Evolutionary conservation across 2,329 filamentous ascomycete genomes (phyloP).

Genomic region (Talaromyces rugulosus): DNA sequence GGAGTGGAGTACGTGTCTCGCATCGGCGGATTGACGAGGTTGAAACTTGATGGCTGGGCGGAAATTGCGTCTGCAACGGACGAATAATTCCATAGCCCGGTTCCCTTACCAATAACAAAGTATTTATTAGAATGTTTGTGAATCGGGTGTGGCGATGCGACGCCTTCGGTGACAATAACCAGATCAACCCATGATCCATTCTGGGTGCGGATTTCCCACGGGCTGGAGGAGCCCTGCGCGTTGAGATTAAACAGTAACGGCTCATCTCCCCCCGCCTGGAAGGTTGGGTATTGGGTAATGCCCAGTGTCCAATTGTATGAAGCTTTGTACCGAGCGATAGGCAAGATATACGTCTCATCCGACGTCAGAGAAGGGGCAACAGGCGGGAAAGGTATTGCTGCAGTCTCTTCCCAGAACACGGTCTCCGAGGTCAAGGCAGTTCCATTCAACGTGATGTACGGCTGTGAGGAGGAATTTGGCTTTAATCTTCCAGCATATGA

Average conservation of each 20-base stretch:
- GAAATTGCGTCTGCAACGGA: slow-evolving; percentile 50
- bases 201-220: slow-evolving; percentile 47
- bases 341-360: slow-evolving; percentile 44
- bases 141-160: slow-evolving; percentile 56
- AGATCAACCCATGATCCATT: slow-evolving; percentile 53
- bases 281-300: slow-evolving; percentile 35
- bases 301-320: slow-evolving; percentile 52
- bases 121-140: slow-evolving; percentile 63
- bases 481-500: slow-evolving; percentile 30
- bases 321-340: slow-evolving; percentile 25
- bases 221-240: slow-evolving; percentile 30
- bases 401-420: slow-evolving; percentile 41
- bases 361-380: slow-evolving; percentile 38
- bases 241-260: slow-evolving; percentile 48
- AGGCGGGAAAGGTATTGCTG: slow-evolving; percentile 47
- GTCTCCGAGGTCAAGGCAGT: slow-evolving; percentile 36
- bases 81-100: slow-evolving; percentile 48
- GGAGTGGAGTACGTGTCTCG: slow-evolving; percentile 47
- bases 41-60: slow-evolving; percentile 50
- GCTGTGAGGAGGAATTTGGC: slow-evolving; percentile 20
- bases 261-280: slow-evolving; percentile 28
- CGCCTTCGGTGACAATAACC: slow-evolving; percentile 42
- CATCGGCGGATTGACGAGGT: slow-evolving; percentile 52
- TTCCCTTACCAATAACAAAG: slow-evolving; percentile 52
- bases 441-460: slow-evolving; percentile 51